Evolutionary conservation across 2,329 filamentous ascomycete genomes (phyloP).

Genomic region (Penicillium sp.): DNA sequence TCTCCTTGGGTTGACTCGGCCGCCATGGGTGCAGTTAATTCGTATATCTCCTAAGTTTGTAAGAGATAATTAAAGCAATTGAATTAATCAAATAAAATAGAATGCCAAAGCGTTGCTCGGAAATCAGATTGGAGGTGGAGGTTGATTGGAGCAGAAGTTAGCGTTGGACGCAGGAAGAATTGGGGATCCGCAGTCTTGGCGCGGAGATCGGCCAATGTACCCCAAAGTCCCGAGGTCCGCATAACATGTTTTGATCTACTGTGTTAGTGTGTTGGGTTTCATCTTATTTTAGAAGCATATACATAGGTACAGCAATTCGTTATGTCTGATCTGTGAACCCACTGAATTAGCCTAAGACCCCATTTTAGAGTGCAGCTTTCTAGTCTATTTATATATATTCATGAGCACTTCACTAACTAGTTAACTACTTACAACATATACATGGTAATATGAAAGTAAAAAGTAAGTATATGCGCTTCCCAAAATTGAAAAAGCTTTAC

Average conservation of each 20-base stretch:
- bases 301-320: background rate
- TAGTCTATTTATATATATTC: background rate
- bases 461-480: background rate
- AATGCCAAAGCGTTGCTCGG: background rate
- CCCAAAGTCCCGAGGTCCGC: background rate
- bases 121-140: slow-evolving; percentile 17
- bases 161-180: slow-evolving; percentile 22
- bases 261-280: background rate
- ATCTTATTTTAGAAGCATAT: background rate
- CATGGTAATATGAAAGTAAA: background rate
- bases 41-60: background rate
- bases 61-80: background rate
- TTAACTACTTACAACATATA: background rate
- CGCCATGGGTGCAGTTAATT: slow-evolving; percentile 19
- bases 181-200: slow-evolving; percentile 30
- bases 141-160: slow-evolving; percentile 22
- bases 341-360: background rate
- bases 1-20: slow-evolving; percentile 19
- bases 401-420: background rate
- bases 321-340: background rate
- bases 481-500: background rate
- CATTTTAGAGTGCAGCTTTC: background rate
- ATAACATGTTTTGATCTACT: background rate
- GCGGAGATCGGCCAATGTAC: slow-evolving; percentile 46
- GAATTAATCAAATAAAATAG: background rate